Base-by-base conservation (phyloP, 306 rosid species). In the Pyrus pyrifolia region DNA sequence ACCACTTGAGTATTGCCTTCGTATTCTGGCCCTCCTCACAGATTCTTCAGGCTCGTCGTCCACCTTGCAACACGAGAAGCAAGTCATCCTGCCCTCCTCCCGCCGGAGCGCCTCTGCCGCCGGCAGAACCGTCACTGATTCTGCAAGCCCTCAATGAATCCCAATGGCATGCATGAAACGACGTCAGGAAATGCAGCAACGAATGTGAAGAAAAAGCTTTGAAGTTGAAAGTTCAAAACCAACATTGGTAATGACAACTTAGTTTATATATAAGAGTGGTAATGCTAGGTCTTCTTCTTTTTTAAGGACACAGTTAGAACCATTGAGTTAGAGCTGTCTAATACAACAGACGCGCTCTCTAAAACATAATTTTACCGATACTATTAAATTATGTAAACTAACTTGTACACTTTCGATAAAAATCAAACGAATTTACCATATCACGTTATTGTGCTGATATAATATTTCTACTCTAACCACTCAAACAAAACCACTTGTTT, bases 1-100 rank as follows among this genome's bases (percentile, higher is more conserved):
- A 33, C 80, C 81, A 52, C 19, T 52, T 31, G 81, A 33, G 66
- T 60, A 2, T 31, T 42, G 66, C n/a, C 72, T 57, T 8, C 55
- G 12, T 61, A 13, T 61, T n/a, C 33, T 33, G 8, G 33, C 61
- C 29, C 8, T 27, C 53, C 8, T 51, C 8, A 9, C 5, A 49
- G 4, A 63, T 4, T 11, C 66, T 2, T 68, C 72, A 71, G 30
- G 6, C 31, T 0, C 60, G 13, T 61, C 59, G 0, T 21, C 71
- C 0, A 71, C 25, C 1, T 79, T 67, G 81, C 90, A 86, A 70
- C 92, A 90, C 17, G 80, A 63, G 31, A 88, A 80, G 67, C 89
- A 88, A 42, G 21, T 45, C 89, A 81, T 84, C 78, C 55, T 67
- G 71, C 57, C 64, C 65, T 67, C 49, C 31, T 30, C 78, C 75